Conservation (phyloP, 2,329 filamentous ascomycete genomes). For the Leptographium radiaticola region DNA sequence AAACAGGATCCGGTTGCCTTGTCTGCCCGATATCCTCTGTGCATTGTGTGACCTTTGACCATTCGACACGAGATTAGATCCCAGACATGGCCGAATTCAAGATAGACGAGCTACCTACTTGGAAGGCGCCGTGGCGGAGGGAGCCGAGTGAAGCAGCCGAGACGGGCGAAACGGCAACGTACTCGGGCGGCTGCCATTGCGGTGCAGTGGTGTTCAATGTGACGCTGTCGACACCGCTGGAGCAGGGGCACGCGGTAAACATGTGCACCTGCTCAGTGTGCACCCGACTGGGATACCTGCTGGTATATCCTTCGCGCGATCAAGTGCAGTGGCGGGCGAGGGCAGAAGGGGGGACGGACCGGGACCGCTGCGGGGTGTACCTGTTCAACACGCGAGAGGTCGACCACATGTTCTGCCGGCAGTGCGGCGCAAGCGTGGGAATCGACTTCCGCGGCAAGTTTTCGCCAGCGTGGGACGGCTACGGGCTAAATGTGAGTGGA, state of each 20-base stretch:
- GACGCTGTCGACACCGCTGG: conserved; percentile 33
- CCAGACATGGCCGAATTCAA: too few relatives aligned
- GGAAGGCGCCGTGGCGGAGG: too few relatives aligned
- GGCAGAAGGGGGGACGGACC: conserved; percentile 22
- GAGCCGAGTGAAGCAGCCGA: too few relatives aligned
- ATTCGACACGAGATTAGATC: too few relatives aligned
- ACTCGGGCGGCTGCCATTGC: conserved; percentile 39
- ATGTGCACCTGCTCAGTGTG: conserved; percentile 43
- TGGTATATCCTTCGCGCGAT: conserved; percentile 29
- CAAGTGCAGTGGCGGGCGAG: conserved; percentile 23
- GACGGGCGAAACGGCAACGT: conserved; percentile 16
- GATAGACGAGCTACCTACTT: too few relatives aligned
- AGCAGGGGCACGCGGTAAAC: conserved; percentile 26
- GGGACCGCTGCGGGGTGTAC: conserved; percentile 22
- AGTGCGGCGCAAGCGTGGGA: conserved; percentile 32
- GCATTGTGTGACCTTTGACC: too few relatives aligned
- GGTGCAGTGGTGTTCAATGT: conserved; percentile 35
- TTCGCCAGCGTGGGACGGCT: conserved; percentile 16
- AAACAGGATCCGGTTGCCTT: too few relatives aligned
- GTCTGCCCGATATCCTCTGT: too few relatives aligned
- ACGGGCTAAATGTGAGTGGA: conserved; percentile 30
- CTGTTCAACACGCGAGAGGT: conserved; percentile 33
- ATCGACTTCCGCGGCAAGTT: conserved; percentile 27
- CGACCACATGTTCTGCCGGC: conserved; percentile 35
- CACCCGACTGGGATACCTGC: conserved; percentile 34